Evolutionary conservation across 202 grass and related monocot genomes (phyloP), one percentile per base, ranked within the genome.

Genomic region (Panicum hallii): DNA sequence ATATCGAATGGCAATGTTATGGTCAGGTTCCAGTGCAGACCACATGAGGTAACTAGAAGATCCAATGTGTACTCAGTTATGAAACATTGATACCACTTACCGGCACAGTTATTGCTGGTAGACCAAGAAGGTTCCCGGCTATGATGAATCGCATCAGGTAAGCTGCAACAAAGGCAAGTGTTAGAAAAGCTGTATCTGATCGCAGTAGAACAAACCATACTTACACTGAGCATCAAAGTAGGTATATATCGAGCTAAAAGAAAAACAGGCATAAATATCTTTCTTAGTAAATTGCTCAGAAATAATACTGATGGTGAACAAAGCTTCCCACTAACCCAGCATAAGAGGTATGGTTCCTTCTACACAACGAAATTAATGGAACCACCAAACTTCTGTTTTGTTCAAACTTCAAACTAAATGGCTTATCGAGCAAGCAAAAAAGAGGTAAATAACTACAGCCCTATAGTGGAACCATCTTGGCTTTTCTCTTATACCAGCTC

Each of bases 41-140:
- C 67, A 70, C 42, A 70, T 0, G 11, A 63, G 43, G 15, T 53
- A 62, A 44, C 53, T 38, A 62, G 2, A 79, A 67, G 36, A 70
- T 54, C 42, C 68, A 72, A 82, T 52, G 83, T 20, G 28, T 79
- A 53, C 28, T 26, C 10, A 26, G 16, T 72, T 46, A 74, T 70
- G 38, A 50, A 34, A 52, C 46, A 72, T 19, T 4, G 56, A 53
- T 19, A 44, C 56, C 54, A 79, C 95, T 98, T 89, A 98, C 93
- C 70, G 96, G 96, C 54, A 99, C 90, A 93, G 79, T 83, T 90
- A 99, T 89, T 44, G 96, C 96, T 67, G 97, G 97, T 10, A 99
- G 87, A 76, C 97, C 97, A 80, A 99, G 90, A 84, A 99, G 91
- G 80, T 99, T 99, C 67, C 86, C 91, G 9, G 93, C 89, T 85